Percentiles rank a stretch among this genome's conserved stretches.
phyloP scores from a whole-genome alignment of 1,284 basidiomycete genomes.

The Ustilago curta region DNA sequence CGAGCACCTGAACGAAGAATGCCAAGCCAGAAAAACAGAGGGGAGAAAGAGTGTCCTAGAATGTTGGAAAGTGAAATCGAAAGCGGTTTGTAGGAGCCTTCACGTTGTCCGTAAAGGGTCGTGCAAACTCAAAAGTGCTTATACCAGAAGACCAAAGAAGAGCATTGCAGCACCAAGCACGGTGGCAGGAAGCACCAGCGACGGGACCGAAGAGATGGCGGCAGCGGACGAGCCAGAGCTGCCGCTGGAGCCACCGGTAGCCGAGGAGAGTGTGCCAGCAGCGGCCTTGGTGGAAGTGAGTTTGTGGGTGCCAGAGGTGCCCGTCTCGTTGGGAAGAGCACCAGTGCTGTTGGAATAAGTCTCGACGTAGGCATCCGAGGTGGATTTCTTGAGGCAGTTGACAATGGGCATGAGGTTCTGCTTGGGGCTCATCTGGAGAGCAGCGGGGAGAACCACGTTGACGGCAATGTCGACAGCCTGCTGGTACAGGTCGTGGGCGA shows the following conservation, averaged over 20 bases:
- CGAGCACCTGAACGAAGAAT: too few relatives aligned
- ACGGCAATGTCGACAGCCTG: constrained; percentile 66
- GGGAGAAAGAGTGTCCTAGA: constrained; percentile 1
- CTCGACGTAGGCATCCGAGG: constrained; percentile 60
- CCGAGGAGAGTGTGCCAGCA: constrained; percentile 23
- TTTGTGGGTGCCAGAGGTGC: constrained; percentile 36
- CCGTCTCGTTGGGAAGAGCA: constrained; percentile 42
- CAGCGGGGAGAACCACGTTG: constrained; percentile 61
- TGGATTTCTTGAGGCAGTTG: constrained; percentile 53
- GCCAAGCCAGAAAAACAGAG: background rate
- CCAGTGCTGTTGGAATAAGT: constrained; percentile 59
- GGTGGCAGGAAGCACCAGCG: constrained; percentile 29
- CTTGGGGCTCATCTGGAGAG: constrained; percentile 71
- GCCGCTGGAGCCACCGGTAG: constrained; percentile 7
- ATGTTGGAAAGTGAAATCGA: background rate
- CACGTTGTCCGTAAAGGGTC: constrained; percentile 10
- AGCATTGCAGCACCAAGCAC: constrained; percentile 34
- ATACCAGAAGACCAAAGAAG: constrained; percentile 35
- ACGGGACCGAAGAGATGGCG: constrained; percentile 15
- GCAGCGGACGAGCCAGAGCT: constrained; percentile 28
- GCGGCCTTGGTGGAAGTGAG: constrained; percentile 33
- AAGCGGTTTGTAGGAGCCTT: background rate
- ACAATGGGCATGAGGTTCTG: constrained; percentile 74
- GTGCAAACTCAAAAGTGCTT: background rate
- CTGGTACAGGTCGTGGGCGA: constrained; percentile 71